Percentiles rank a stretch among this genome's conserved stretches.
Conservation (phyloP, 768 basidiomycete species). For the Agaricus sinodeliciosus region DNA sequence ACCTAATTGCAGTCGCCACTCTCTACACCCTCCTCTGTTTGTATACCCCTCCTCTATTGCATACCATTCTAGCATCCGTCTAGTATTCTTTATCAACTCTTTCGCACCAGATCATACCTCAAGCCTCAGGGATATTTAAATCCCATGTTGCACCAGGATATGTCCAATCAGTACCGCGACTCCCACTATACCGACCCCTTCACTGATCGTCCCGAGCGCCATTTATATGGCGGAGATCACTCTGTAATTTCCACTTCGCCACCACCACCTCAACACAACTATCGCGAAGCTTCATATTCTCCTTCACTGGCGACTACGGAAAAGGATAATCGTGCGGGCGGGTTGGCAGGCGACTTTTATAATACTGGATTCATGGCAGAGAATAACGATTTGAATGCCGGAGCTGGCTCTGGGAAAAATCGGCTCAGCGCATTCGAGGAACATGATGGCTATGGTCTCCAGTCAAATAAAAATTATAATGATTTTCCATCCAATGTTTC, state of each 20-base stretch:
- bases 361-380: not conserved
- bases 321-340: not conserved
- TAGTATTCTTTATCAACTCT: not conserved
- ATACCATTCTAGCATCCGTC: too few species aligned
- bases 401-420: constrained; percentile 3
- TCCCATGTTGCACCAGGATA: not conserved
- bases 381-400: not conserved
- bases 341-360: constrained; percentile 6
- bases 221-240: not conserved
- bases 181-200: constrained; percentile 7
- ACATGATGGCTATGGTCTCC: not conserved
- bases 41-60: too few species aligned
- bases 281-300: not conserved
- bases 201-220: constrained; percentile 1
- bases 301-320: constrained; percentile 2
- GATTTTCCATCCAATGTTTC: constrained; percentile 29
- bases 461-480: not conserved
- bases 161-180: not conserved
- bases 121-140: too few species aligned
- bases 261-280: not conserved
- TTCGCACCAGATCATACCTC: too few species aligned
- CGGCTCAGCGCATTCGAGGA: not conserved
- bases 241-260: not conserved
- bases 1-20: not conserved
- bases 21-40: not conserved